A percentile compares a stretch with the other conserved stretches of the same genome.
phyloP scores from a whole-genome alignment of 2,329 filamentous ascomycete species.

The Pseudocercospora cruenta region DNA sequence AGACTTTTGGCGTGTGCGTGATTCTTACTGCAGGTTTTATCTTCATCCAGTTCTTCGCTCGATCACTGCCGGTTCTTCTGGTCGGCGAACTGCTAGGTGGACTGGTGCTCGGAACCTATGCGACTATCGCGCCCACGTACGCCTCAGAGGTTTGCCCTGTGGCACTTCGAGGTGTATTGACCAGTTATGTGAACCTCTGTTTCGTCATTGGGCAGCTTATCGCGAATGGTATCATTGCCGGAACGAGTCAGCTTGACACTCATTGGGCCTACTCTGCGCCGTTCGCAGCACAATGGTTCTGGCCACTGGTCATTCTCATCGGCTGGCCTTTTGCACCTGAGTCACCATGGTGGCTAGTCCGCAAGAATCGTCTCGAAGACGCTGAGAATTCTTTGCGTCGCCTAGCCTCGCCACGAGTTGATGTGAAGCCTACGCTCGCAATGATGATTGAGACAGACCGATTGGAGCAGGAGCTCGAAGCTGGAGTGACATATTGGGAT shows the following conservation, averaged over 20 bases:
- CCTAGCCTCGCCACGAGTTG: conserved; percentile 43
- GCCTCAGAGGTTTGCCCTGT: conserved; percentile 56
- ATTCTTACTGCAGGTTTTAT: conserved; percentile 55
- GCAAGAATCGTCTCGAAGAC: conserved; percentile 39
- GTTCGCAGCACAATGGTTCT: conserved; percentile 52
- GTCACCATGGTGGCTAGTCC: conserved; percentile 45
- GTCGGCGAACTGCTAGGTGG: conserved; percentile 65
- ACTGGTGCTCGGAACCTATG: conserved; percentile 64
- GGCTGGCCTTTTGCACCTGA: conserved; percentile 45
- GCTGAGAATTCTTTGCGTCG: conserved; percentile 41
- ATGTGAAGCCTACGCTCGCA: conserved; percentile 45
- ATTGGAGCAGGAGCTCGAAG: conserved; percentile 45
- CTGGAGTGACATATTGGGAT: conserved; percentile 43
- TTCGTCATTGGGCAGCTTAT: conserved; percentile 66
- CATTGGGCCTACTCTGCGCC: conserved; percentile 51
- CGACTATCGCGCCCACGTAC: conserved; percentile 57
- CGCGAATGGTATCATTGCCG: conserved; percentile 47
- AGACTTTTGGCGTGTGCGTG: conserved; percentile 37
- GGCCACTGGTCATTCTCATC: conserved; percentile 43
- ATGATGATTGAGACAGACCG: conserved; percentile 46
- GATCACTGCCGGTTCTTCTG: conserved; percentile 59
- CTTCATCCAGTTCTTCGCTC: conserved; percentile 67
- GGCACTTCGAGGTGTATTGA: conserved; percentile 60
- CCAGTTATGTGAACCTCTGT: conserved; percentile 64
- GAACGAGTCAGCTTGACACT: conserved; percentile 35